Evolutionary conservation across 2,329 filamentous ascomycete genomes (phyloP).

Genomic region (Monosporascus sp.): DNA sequence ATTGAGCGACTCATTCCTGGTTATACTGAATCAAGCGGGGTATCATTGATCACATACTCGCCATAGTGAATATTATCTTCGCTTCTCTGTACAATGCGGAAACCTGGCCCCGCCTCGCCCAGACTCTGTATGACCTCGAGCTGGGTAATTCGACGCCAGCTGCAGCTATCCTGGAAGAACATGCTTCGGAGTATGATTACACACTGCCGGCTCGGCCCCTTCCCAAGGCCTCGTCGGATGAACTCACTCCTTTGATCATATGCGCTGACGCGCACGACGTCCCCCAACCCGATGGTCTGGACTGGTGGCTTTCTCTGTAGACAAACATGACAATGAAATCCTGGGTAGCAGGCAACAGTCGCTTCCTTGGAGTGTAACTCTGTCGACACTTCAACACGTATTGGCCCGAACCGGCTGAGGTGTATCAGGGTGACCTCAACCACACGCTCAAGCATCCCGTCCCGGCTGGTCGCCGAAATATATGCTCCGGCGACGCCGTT

Average conservation of each 20-base stretch:
- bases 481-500: conserved; percentile 47
- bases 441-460: conserved; percentile 38
- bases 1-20: conserved; percentile 32
- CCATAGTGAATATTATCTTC: conserved; percentile 35
- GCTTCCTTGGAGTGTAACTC: conserved; percentile 40
- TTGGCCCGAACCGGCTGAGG: conserved; percentile 42
- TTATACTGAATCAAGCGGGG: conserved; percentile 34
- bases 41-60: conserved; percentile 42
- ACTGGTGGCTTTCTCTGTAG: conserved; percentile 44
- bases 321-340: conserved; percentile 39
- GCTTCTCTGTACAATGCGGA: conserved; percentile 36
- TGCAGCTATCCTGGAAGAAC: conserved; percentile 31
- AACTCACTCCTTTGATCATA: conserved; percentile 37
- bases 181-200: conserved; percentile 38
- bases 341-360: conserved; percentile 43
- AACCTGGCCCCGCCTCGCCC: conserved; percentile 37
- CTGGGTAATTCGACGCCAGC: conserved; percentile 39
- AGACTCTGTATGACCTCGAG: conserved; percentile 39
- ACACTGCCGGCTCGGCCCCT: conserved; percentile 23
- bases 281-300: conserved; percentile 31
- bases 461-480: conserved; percentile 42
- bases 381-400: conserved; percentile 41
- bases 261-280: conserved; percentile 43
- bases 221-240: conserved; percentile 30
- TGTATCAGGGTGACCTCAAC: conserved; percentile 42